Conservation (phyloP, 441 rosid species). For the Bocquillonia castaneifolia region DNA sequence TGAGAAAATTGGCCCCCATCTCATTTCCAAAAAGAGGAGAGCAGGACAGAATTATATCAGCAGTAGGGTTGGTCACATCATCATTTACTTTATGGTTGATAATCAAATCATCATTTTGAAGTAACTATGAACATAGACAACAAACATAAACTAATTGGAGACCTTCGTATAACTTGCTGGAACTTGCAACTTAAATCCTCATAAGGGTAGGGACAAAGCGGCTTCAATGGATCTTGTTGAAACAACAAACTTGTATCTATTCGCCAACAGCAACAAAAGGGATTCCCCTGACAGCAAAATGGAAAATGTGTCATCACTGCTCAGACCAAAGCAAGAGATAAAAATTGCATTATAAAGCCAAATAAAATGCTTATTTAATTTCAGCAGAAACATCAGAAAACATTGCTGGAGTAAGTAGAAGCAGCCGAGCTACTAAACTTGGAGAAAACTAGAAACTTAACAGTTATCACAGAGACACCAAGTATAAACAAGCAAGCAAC, state of each 20-base stretch:
- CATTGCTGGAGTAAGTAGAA: not conserved
- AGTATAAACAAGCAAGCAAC: not conserved
- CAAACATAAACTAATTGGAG: not conserved
- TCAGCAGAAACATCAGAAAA: not conserved
- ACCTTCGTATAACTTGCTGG: not conserved
- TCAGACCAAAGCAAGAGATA: not conserved
- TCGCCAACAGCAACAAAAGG: conserved; percentile 62
- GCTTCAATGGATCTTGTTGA: not conserved
- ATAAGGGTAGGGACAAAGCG: not conserved
- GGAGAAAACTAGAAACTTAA: not conserved
- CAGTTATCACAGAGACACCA: conserved; percentile 1
- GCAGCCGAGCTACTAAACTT: not conserved
- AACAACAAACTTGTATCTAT: conserved; percentile 21
- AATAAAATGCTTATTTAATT: not conserved
- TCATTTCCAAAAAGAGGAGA: not conserved
- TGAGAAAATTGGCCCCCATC: not conserved
- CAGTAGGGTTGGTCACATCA: too few relatives aligned
- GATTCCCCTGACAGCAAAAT: conserved; percentile 46
- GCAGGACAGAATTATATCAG: not conserved
- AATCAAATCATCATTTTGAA: not conserved
- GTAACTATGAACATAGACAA: not conserved
- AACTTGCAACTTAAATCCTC: not conserved
- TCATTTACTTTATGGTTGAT: too few relatives aligned
- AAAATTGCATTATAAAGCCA: not conserved
- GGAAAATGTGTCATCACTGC: not conserved